A percentile compares a stretch with the other conserved stretches of the same genome.
These are phyloP conservation scores for Cytospora chrysosperma DNA, from an alignment of 2,329 filamentous ascomycete genomes.

Conservation along the genomic window DNA sequence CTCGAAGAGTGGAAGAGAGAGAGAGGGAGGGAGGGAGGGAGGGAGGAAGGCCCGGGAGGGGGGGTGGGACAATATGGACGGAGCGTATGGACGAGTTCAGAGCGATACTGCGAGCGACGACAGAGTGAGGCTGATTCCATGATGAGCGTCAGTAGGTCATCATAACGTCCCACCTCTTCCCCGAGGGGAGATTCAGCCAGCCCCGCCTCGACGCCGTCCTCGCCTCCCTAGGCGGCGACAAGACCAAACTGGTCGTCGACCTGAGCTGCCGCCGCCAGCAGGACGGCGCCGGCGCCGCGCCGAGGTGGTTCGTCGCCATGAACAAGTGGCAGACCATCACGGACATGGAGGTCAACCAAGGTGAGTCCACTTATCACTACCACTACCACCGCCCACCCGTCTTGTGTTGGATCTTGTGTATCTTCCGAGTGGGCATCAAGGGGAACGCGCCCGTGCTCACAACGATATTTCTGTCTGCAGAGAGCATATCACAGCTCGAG, in stretches of 20 bases:
- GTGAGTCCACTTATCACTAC: conserved; percentile 53
- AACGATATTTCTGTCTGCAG: conserved; percentile 43
- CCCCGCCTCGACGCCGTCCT: conserved; percentile 73
- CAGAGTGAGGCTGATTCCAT: neutral
- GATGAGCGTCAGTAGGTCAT: conserved; percentile 68
- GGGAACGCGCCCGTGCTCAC: neutral
- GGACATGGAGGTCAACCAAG: conserved; percentile 88
- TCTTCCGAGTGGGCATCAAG: neutral
- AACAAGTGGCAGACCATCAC: conserved; percentile 99
- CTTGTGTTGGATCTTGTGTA: no score
- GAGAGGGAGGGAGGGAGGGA: neutral
- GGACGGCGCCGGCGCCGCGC: conserved; percentile 44
- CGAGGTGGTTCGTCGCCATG: conserved; percentile 90
- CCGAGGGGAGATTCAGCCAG: conserved; percentile 76
- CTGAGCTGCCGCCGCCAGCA: conserved; percentile 81
- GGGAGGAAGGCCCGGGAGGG: neutral
- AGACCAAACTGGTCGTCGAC: conserved; percentile 84
- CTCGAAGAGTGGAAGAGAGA: no score
- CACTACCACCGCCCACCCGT: no score
- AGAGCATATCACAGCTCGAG: conserved; percentile 76
- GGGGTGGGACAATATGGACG: no score
- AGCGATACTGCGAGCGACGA: no score
- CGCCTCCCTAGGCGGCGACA: conserved; percentile 69
- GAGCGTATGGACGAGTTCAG: no score
- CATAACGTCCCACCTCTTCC: conserved; percentile 94